phyloP scores from a whole-genome alignment of 805 yeast species.

The Candida stauntonica region DNA sequence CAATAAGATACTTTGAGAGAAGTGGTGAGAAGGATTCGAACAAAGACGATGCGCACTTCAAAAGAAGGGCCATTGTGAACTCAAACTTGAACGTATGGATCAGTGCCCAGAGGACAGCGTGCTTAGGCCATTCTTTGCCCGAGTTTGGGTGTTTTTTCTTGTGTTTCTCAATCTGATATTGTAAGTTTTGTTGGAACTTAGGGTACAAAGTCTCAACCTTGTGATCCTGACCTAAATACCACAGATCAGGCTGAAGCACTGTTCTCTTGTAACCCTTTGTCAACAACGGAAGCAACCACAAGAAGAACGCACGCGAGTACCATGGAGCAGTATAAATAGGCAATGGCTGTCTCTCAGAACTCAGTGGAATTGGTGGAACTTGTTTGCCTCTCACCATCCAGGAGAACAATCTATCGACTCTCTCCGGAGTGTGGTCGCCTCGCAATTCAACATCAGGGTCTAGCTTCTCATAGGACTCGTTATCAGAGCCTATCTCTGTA shows the following conservation, averaged over 20 bases:
- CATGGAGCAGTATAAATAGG: constrained; percentile 34
- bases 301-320: constrained; percentile 40
- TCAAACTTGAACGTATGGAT: constrained; percentile 5
- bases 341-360: constrained; percentile 40
- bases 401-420: neutral
- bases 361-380: constrained; percentile 46
- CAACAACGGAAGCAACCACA: constrained; percentile 64
- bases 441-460: neutral
- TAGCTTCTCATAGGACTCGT: neutral
- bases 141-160: constrained; percentile 31
- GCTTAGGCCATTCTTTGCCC: constrained; percentile 4
- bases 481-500: neutral
- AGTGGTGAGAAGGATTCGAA: constrained; percentile 38
- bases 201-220: constrained; percentile 35
- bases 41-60: neutral
- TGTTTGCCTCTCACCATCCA: constrained; percentile 1
- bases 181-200: constrained; percentile 31
- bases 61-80: neutral
- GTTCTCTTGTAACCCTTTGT: constrained; percentile 66
- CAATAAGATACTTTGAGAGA: constrained; percentile 45
- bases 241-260: constrained; percentile 57
- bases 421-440: neutral
- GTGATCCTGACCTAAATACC: constrained; percentile 35
- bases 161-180: constrained; percentile 27
- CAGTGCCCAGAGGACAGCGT: constrained; percentile 32